Conservation (phyloP, 1,284 basidiomycete species). For the Ustilago bromivora region DNA sequence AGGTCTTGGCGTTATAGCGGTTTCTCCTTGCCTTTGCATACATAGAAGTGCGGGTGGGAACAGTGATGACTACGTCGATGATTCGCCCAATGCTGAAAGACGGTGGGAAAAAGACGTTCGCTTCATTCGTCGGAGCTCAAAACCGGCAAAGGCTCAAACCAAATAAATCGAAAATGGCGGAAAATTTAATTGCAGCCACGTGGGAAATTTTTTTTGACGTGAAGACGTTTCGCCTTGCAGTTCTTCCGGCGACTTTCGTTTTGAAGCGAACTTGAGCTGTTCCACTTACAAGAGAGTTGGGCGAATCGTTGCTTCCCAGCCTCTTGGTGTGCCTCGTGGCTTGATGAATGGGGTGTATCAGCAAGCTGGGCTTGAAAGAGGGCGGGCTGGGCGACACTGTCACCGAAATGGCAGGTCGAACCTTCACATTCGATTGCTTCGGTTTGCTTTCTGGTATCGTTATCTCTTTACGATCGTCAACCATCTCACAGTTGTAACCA, state of each 20-base stretch:
- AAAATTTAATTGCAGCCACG: background rate
- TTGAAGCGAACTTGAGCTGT: background rate
- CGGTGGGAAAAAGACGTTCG: constrained; percentile 3
- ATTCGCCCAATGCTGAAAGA: background rate
- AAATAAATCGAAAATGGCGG: background rate
- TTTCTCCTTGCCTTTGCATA: background rate
- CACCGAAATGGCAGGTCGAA: no score
- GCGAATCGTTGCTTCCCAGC: background rate
- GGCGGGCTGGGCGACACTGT: no score
- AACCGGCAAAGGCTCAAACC: background rate
- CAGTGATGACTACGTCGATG: background rate
- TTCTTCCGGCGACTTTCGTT: background rate
- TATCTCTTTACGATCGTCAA: no score
- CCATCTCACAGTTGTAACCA: no score
- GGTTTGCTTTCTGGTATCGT: no score
- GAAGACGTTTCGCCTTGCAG: background rate
- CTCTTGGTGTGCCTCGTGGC: background rate
- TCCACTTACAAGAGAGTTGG: background rate
- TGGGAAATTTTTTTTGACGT: background rate
- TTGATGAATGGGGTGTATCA: no score
- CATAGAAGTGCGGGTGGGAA: background rate
- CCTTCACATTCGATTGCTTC: no score
- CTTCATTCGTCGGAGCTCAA: constrained; percentile 9
- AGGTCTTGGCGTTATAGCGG: background rate
- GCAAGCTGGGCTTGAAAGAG: no score